phyloP scores from a whole-genome alignment of 352 stramenopile species.

The Phytopythium aichiense region DNA sequence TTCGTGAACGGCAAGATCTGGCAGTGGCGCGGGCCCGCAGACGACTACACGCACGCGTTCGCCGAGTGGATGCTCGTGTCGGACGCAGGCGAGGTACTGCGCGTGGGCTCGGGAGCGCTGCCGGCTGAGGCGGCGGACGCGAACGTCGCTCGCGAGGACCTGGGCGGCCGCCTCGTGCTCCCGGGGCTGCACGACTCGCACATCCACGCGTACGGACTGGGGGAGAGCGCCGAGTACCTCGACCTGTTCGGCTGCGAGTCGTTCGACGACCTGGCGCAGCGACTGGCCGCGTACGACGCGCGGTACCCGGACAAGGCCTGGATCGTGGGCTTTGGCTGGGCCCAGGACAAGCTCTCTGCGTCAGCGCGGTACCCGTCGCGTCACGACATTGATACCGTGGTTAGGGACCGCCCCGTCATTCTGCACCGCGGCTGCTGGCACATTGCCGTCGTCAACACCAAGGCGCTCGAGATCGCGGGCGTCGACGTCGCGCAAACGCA shows the following conservation, averaged over 20 bases:
- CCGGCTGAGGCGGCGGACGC: conserved; percentile 9
- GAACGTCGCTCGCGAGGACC: conserved; percentile 30
- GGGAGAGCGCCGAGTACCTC: conserved; percentile 81
- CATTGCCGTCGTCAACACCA: conserved; percentile 84
- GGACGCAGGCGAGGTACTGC: conserved; percentile 34
- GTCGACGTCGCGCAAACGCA: conserved; percentile 33
- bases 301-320: conserved; percentile 65
- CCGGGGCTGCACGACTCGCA: conserved; percentile 87
- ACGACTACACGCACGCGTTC: conserved; percentile 12
- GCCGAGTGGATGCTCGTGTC: conserved; percentile 61
- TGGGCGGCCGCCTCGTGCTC: conserved; percentile 61
- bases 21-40: conserved; percentile 34
- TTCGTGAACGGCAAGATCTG: conserved; percentile 72
- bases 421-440: conserved; percentile 90
- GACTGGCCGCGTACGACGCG: conserved; percentile 52
- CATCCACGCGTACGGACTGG: conserved; percentile 84
- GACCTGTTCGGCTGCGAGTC: conserved; percentile 70
- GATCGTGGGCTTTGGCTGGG: conserved; percentile 84
- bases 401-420: conserved; percentile 62
- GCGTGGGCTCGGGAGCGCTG: conserved; percentile 22
- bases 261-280: conserved; percentile 61
- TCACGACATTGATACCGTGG: conserved; percentile 72
- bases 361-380: conserved; percentile 62
- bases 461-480: conserved; percentile 67
- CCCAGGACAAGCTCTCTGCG: conserved; percentile 72